Base-by-base conservation (phyloP, 257 asterid genomes). In the Coffea eugenioides region DNA sequence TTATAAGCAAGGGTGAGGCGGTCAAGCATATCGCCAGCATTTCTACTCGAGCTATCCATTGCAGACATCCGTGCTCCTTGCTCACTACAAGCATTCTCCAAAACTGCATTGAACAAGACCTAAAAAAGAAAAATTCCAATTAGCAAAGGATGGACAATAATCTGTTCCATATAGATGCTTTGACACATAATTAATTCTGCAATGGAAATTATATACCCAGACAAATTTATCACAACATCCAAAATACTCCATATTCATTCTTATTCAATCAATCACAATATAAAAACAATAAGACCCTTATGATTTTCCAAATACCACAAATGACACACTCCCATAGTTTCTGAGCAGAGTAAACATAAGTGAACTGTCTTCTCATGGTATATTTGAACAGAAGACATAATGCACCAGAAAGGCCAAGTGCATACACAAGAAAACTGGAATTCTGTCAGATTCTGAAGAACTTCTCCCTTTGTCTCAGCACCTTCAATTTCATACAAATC, bases 31-130 rank as follows among this genome's bases (percentile, higher is more conserved):
- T 96, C 99, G 69, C 99, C 99, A 39, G 98, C 99, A 81, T 96
- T 96, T 85, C 97, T 89, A 87, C 98, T 96, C 85, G 99, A 96
- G 85, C 99, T 96, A 81, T 96, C 99, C 99, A 96, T 96, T 12
- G 99, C 98, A 84, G 98, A 94, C 99, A 96, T 96, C 85, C 98
- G 90, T 68, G 99, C 98, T 80, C 98, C 99, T 84, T 92, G 99
- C 87, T 95, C 98, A 89, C 99, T 93, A 89, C 98, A 94, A 84
- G 99, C 99, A 74, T 96, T 94, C 89, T 96, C 99, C 85, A 94
- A 66, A 70, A 94, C 92, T 0, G 97, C 97, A 79, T 91, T 96
- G 97, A 91, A 96, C 94, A 96, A 59, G 52, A 93, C 96, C 99
- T 95, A 89, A 79, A 48, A 57, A 84, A 78, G 71, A 62, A 59